A percentile compares a stretch with the other conserved stretches of the same genome.
These are phyloP conservation scores for Aspergillus floridensis DNA, from an alignment of 2,329 filamentous ascomycete genomes.

Conservation along the genomic window DNA sequence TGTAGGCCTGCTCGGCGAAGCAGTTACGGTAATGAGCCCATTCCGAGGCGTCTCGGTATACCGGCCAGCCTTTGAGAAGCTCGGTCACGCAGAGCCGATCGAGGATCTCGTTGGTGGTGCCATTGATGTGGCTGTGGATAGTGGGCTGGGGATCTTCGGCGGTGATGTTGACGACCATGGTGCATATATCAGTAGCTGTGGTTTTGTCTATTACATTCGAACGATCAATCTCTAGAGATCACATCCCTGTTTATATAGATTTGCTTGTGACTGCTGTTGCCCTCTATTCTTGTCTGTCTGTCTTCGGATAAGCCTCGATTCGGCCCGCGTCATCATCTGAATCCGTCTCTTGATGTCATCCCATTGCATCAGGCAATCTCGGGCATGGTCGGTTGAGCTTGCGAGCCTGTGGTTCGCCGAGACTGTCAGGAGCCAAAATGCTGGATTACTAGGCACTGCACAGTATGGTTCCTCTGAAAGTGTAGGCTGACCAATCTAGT, in stretches of 20 bases:
- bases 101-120: slow-evolving; percentile 3
- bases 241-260: background rate
- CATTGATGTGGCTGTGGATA: slow-evolving; percentile 6
- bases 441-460: background rate
- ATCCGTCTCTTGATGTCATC: slow-evolving; percentile 6
- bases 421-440: background rate
- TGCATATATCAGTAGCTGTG: background rate
- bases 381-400: slow-evolving; percentile 1
- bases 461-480: too few relatives aligned
- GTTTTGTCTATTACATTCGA: too few relatives aligned
- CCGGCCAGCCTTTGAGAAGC: slow-evolving; percentile 6
- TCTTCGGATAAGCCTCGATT: background rate
- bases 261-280: background rate
- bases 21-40: slow-evolving; percentile 7
- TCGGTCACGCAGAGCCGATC: slow-evolving; percentile 6
- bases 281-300: background rate
- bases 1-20: slow-evolving; percentile 4
- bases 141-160: slow-evolving; percentile 5
- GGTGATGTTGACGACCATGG: slow-evolving; percentile 6
- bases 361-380: slow-evolving; percentile 2
- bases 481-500: too few relatives aligned
- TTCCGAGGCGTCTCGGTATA: slow-evolving; percentile 6
- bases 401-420: background rate
- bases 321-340: background rate
- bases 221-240: background rate